Evolutionary conservation across 495 filamentous ascomycete genomes (phyloP).

Genomic region (Letharia columbiana): DNA sequence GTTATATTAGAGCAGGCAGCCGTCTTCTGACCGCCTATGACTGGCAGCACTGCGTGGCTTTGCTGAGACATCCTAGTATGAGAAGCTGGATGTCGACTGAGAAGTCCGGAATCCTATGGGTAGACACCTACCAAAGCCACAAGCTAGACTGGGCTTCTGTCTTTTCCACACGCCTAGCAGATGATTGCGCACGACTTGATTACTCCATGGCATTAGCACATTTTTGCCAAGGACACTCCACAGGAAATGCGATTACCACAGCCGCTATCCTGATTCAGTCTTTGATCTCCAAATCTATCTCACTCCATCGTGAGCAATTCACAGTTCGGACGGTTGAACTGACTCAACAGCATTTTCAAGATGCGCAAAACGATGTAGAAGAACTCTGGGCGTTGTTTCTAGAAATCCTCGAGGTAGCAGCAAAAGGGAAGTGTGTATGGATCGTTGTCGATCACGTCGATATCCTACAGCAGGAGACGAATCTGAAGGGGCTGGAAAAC

Average conservation of each 20-base stretch:
- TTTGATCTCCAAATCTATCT: constrained; percentile 13
- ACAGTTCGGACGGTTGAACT: not conserved
- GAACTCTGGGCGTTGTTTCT: constrained; percentile 14
- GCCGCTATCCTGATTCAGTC: constrained; percentile 13
- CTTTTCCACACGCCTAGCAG: constrained; percentile 9
- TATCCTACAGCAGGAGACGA: constrained; percentile 8
- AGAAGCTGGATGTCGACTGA: constrained; percentile 14
- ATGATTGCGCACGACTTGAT: constrained; percentile 9
- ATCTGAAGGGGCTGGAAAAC: not conserved
- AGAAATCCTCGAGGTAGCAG: constrained; percentile 8
- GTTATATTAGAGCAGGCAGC: constrained; percentile 11
- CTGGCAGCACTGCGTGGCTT: constrained; percentile 14
- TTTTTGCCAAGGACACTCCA: constrained; percentile 10
- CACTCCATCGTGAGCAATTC: not conserved
- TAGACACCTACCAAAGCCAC: constrained; percentile 12
- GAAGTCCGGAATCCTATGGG: constrained; percentile 15
- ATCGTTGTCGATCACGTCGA: constrained; percentile 16
- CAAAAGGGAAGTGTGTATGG: constrained; percentile 13
- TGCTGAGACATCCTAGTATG: constrained; percentile 15
- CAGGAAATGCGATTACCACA: constrained; percentile 4
- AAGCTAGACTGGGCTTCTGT: constrained; percentile 17
- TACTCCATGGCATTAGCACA: constrained; percentile 1
- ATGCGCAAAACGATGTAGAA: constrained; percentile 8
- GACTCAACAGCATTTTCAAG: constrained; percentile 14
- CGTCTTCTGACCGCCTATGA: constrained; percentile 13